Conservation (phyloP, 805 yeast species). For the Kregervanrija delftensis region DNA sequence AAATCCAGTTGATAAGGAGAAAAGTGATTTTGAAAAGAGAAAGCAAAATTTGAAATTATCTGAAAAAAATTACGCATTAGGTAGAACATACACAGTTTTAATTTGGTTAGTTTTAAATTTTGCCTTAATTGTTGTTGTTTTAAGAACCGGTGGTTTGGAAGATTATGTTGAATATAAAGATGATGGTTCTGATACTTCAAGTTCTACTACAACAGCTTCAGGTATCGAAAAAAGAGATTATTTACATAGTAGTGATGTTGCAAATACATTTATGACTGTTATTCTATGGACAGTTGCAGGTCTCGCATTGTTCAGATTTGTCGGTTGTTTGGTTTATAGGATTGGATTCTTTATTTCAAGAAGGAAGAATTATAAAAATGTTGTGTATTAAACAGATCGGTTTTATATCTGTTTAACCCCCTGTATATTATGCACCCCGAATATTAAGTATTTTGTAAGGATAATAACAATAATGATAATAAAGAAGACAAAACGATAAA, state of each 20-base stretch:
- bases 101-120: slow-evolving; percentile 84
- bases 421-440: too few relatives aligned
- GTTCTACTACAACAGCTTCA: slow-evolving; percentile 20
- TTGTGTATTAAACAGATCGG: slow-evolving; percentile 1
- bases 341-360: slow-evolving; percentile 15
- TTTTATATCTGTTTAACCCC: neutral
- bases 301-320: slow-evolving; percentile 70
- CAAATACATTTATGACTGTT: slow-evolving; percentile 61
- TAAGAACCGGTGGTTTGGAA: slow-evolving; percentile 74
- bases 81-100: slow-evolving; percentile 82
- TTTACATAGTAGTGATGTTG: slow-evolving; percentile 13
- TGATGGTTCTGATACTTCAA: slow-evolving; percentile 7
- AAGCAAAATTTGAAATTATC: slow-evolving; percentile 15
- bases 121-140: slow-evolving; percentile 68
- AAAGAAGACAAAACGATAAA: neutral
- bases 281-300: slow-evolving; percentile 90
- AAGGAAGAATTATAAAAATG: slow-evolving; percentile 15
- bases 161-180: slow-evolving; percentile 23
- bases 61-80: slow-evolving; percentile 75
- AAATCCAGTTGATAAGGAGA: slow-evolving; percentile 40
- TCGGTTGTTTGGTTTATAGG: slow-evolving; percentile 59
- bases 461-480: neutral
- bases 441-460: neutral
- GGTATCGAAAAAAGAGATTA: slow-evolving; percentile 24
- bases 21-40: slow-evolving; percentile 4